Conservation (phyloP, 768 basidiomycete species). For the Rhodotorula kratochvilovae region DNA sequence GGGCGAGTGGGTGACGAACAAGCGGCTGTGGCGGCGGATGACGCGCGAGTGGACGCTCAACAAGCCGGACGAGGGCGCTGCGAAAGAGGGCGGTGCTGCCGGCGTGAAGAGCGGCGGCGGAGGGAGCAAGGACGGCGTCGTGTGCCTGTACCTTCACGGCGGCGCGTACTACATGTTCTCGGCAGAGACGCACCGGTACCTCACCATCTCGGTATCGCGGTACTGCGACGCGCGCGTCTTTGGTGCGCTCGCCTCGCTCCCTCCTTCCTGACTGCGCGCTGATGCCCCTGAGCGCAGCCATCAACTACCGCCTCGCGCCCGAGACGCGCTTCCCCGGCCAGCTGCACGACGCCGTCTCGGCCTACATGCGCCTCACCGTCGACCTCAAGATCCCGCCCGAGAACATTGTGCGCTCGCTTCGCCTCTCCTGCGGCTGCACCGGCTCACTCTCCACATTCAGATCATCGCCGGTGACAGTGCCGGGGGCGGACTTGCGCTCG, state of each 20-base stretch:
- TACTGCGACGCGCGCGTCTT: slow-evolving; percentile 85
- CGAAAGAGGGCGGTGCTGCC: background rate
- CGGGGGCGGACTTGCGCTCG: slow-evolving; percentile 80
- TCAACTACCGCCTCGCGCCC: slow-evolving; percentile 93
- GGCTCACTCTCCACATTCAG: background rate
- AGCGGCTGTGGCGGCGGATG: slow-evolving; percentile 78
- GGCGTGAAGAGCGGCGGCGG: background rate
- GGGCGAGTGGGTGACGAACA: slow-evolving; percentile 97
- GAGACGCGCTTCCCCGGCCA: slow-evolving; percentile 92
- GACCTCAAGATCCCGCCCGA: slow-evolving; percentile 86
- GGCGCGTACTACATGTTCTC: slow-evolving; percentile 92
- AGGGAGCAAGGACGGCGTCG: slow-evolving; percentile 63
- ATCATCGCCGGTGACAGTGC: slow-evolving; percentile 85
- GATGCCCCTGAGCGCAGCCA: slow-evolving; percentile 53
- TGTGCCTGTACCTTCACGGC: slow-evolving; percentile 83
- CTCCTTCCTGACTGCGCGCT: slow-evolving; percentile 1
- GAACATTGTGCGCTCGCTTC: slow-evolving; percentile 57
- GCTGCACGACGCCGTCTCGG: slow-evolving; percentile 74
- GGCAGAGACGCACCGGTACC: slow-evolving; percentile 78
- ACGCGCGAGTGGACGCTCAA: slow-evolving; percentile 52
- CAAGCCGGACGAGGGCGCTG: background rate
- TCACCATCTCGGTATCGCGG: slow-evolving; percentile 87
- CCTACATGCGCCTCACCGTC: slow-evolving; percentile 78
- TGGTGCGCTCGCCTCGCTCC: slow-evolving; percentile 52
- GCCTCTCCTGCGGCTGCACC: background rate